phyloP scores from a whole-genome alignment of 2,329 filamentous ascomycete species.

The Fusarium pininemorale region DNA sequence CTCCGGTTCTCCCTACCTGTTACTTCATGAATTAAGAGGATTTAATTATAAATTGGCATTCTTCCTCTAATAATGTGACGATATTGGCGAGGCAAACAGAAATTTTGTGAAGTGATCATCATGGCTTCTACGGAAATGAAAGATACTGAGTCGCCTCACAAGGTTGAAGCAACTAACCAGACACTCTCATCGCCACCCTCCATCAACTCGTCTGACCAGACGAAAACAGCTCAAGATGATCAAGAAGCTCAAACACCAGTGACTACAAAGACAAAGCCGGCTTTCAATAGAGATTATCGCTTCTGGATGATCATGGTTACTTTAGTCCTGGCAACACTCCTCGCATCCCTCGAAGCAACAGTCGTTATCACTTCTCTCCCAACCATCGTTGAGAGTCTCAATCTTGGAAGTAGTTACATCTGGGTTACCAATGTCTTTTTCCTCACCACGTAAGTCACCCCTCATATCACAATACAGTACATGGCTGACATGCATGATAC shows the following conservation, averaged over 20 bases:
- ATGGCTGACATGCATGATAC: not conserved
- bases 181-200: not conserved
- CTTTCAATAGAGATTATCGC: conserved; percentile 31
- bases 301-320: conserved; percentile 44
- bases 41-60: not conserved
- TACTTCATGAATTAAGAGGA: too few species aligned
- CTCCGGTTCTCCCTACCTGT: not conserved
- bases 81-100: not conserved
- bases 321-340: conserved; percentile 33
- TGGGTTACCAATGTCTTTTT: conserved; percentile 45
- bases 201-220: not conserved
- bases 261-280: not conserved
- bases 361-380: conserved; percentile 43
- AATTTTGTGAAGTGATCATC: fast-evolving
- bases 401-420: conserved; percentile 40
- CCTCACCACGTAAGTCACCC: conserved; percentile 25
- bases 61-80: not conserved
- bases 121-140: not conserved
- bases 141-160: not conserved
- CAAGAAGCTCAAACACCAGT: not conserved
- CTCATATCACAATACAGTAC: fast-evolving
- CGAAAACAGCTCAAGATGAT: not conserved
- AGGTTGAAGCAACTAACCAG: not conserved
- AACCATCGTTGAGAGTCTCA: conserved; percentile 37
- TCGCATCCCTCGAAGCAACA: conserved; percentile 36